A percentile compares a stretch with the other conserved stretches of the same genome.
phyloP scores from a whole-genome alignment of 257 asterid genomes.

The Capsicum baccatum region DNA sequence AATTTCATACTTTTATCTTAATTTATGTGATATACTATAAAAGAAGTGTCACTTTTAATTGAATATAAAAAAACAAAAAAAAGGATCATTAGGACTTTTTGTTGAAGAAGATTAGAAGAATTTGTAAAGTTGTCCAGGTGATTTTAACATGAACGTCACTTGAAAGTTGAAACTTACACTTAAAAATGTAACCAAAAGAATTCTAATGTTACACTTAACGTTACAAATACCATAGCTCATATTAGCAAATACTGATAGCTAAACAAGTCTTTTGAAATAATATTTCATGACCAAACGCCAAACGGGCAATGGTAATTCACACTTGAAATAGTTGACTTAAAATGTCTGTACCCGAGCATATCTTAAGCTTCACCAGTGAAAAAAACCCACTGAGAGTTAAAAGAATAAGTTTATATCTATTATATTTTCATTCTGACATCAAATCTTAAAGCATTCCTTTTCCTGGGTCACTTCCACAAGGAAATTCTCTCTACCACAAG shows the following conservation, averaged over 20 bases:
- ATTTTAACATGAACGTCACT: background rate
- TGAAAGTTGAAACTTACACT: background rate
- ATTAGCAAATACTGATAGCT: background rate
- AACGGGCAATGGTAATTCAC: background rate
- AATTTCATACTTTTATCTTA: no score
- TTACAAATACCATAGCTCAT: no score
- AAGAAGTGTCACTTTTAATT: no score
- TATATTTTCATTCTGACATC: background rate
- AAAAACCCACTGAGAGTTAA: background rate
- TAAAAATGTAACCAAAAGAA: background rate
- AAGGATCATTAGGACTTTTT: background rate
- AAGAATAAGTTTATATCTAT: slow-evolving; percentile 19
- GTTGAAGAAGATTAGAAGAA: background rate
- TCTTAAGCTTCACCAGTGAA: background rate
- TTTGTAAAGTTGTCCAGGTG: background rate
- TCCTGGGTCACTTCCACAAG: background rate
- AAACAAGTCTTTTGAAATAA: background rate
- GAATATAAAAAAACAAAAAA: no score
- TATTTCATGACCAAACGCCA: background rate
- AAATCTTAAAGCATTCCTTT: background rate
- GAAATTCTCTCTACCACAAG: background rate
- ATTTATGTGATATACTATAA: no score
- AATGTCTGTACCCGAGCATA: background rate
- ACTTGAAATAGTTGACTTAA: background rate
- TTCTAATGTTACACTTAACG: background rate